Evolutionary conservation across 768 basidiomycete species (phyloP), one percentile per base, ranked within the genome.

Genomic region (Hygrocybe coccinea): DNA sequence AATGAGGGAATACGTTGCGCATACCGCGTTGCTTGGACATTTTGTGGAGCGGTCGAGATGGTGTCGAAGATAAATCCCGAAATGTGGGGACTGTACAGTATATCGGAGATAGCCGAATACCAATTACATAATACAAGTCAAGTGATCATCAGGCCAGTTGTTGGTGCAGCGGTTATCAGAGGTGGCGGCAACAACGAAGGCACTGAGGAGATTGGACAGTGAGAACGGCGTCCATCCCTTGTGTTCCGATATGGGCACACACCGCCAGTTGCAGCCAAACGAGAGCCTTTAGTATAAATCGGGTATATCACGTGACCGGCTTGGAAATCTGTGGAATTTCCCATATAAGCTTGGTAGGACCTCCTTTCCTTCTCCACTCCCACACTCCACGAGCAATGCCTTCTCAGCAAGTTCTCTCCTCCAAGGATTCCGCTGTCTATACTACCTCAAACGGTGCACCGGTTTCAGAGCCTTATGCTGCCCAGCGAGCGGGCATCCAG

Each of bases 391-490:
- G 8, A 17, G n/a, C 43, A 11, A 90, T 90, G 88, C 80, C 88
- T 61, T 80, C 87, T 59, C 60, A 79, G 56, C 79, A 84, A 68
- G 80, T 86, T 46, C 73, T 78, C 65, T 69, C 74, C 35, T 62
- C 64, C 39, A 79, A 76, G 60, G 84, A 86, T 71, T 74, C 75
- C 58, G 81, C 84, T 17, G 63, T 79, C 55, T 95, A 93, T 80
- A 94, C 91, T 63, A 89, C 90, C 52, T 91, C 89, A 51, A 91
- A 82, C 64, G 93, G 93, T 63, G 86, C 84, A 7, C 84, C 90
- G 50, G 85, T 85, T 50, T 71, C 72, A 50, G 78, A 88, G 67
- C 91, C 91, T 0, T 93, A 93, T 67, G 82, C 83, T 35, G 80
- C 84, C 63, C 87, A 93, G 71, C 82, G 89, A 44, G 76, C 87